A percentile compares a stretch with the other conserved stretches of the same genome.
Conservation (phyloP, 2,329 filamentous ascomycete species). For the Chrysoporthe cubensis region DNA sequence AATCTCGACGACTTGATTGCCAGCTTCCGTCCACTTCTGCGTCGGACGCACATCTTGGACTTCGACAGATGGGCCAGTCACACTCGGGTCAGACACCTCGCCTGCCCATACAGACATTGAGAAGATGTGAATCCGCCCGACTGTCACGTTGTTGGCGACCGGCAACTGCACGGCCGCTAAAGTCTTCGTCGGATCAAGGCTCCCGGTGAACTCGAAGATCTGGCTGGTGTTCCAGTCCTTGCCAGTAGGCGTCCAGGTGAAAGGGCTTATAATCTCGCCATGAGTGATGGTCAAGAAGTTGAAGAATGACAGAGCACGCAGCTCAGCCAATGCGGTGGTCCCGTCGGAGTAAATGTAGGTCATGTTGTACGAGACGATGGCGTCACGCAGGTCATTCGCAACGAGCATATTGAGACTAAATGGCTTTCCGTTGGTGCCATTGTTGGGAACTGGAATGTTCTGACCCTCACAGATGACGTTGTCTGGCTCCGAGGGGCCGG, state of each 20-base stretch:
- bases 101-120: conserved; percentile 43
- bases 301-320: conserved; percentile 50
- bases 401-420: conserved; percentile 47
- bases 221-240: conserved; percentile 48
- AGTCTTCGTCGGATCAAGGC: conserved; percentile 43
- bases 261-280: conserved; percentile 50
- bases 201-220: conserved; percentile 49
- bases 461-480: conserved; percentile 50
- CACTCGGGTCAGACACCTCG: background rate
- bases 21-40: conserved; percentile 44
- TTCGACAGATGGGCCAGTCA: conserved; percentile 29
- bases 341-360: conserved; percentile 49
- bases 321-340: conserved; percentile 43
- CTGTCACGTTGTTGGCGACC: conserved; percentile 40
- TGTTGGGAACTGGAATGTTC: conserved; percentile 37
- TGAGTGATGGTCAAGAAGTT: conserved; percentile 49
- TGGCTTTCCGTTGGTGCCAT: conserved; percentile 15
- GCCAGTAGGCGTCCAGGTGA: conserved; percentile 44
- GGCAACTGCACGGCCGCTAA: conserved; percentile 47
- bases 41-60: conserved; percentile 48
- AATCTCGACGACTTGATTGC: conserved; percentile 46
- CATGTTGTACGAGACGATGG: conserved; percentile 45
- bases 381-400: conserved; percentile 44
- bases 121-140: conserved; percentile 48
- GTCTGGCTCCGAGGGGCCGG: conserved; percentile 39